Base-by-base conservation (phyloP, 192 early-diverging fungal genomes). In the Entomortierella chlamydospora region DNA sequence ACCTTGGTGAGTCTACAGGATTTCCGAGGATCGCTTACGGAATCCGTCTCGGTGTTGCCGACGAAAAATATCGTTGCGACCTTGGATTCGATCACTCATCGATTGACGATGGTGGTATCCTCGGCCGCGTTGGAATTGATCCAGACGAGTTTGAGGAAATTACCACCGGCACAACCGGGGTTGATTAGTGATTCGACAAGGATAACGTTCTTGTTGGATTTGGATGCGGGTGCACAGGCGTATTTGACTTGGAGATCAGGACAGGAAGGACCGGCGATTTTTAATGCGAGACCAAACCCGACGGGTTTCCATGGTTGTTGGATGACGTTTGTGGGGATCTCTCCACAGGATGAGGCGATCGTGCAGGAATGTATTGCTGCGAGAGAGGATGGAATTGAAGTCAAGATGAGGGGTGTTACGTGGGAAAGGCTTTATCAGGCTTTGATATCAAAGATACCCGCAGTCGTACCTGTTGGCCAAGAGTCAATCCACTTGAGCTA, bases 401-500 rank as follows among this genome's bases (percentile, higher is more conserved):
- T 79, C 39, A 79, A 66, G 33, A 79, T 79, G 76, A 51, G 28
- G 20, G 68, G 37, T 0, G 10, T 63, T 20, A 79, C 76, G 1
- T 79, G 76, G 76, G 76, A 79, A 41, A 52, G 68, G 10, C 29
- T 79, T 5, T 79, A 79, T 50, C 76, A 79, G 34, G 76, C 76
- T 11, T 33, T 79, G 50, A 66, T 66, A 28, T 79, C 76, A 9
- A 79, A 33, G 28, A 66, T 68, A 0, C 65, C 76, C 0, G 76
- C 76, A 0, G 31, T 70, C 4, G 63, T 79, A 1, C 76, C 76
- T 41, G 76, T 79, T 7, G 76, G 76, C 13, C 28, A 62, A 10
- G 76, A 79, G 33, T 60, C 67, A 10, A 50, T 79, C 0, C 76
- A 79, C n/a, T 26, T 79, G 25, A 79, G 63, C 29, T 79, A 66